Percentiles rank a stretch among this genome's conserved stretches.
These are phyloP conservation scores for Dalbergia cochinchinensis DNA, from an alignment of 306 rosid species.

Conservation along the genomic window DNA sequence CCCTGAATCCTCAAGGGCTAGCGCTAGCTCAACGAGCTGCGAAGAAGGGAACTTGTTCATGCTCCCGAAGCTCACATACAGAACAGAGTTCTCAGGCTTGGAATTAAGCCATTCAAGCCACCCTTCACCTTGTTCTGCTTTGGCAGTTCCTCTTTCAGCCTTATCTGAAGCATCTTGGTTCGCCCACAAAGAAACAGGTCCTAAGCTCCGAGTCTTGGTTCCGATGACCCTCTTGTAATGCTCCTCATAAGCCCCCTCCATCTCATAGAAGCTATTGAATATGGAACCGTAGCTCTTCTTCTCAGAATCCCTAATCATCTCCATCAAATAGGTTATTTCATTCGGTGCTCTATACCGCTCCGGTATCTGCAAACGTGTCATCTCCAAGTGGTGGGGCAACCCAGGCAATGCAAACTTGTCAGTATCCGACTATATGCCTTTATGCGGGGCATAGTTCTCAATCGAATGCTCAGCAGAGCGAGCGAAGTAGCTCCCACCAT, in stretches of 20 bases:
- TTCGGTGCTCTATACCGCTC: constrained; percentile 47
- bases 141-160: constrained; percentile 39
- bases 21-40: constrained; percentile 46
- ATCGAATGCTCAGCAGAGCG: constrained; percentile 38
- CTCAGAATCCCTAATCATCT: constrained; percentile 43
- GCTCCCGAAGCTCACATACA: constrained; percentile 49
- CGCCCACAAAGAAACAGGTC: constrained; percentile 52
- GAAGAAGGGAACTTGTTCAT: constrained; percentile 43
- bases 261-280: constrained; percentile 51
- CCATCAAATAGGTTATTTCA: constrained; percentile 30
- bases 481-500: constrained; percentile 37
- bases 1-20: constrained; percentile 40
- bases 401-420: constrained; percentile 43
- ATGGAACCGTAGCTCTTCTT: constrained; percentile 47
- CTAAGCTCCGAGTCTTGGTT: constrained; percentile 49
- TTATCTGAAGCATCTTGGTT: constrained; percentile 48
- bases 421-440: constrained; percentile 21
- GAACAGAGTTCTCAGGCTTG: constrained; percentile 37
- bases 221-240: constrained; percentile 48
- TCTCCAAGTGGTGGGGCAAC: constrained; percentile 42
- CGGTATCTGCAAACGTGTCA: constrained; percentile 53
- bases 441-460: constrained; percentile 33
- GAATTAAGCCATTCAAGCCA: constrained; percentile 49
- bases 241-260: constrained; percentile 44
- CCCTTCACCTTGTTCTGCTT: constrained; percentile 7